phyloP scores from a whole-genome alignment of 129 eudicot species.

The Arctium minus region DNA sequence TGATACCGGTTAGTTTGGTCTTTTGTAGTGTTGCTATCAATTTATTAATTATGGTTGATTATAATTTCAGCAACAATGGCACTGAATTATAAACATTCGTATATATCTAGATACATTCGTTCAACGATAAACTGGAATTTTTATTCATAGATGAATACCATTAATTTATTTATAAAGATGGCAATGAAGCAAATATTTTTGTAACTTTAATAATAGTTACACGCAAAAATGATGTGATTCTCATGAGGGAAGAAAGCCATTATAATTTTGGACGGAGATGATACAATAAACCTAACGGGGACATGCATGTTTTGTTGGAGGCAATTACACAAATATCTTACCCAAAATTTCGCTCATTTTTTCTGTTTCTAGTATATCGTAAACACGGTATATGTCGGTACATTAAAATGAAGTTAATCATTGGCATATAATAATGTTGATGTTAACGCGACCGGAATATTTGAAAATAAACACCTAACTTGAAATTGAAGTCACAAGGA shows the following conservation, averaged over 20 bases:
- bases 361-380: not conserved
- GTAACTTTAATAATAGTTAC: not conserved
- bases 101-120: no score
- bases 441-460: not conserved
- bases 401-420: not conserved
- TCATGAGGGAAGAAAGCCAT: not conserved
- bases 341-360: not conserved
- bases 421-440: not conserved
- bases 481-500: not conserved
- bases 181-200: not conserved
- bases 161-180: not conserved
- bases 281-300: not conserved
- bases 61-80: no score
- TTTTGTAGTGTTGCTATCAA: not conserved
- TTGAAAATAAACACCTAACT: conserved; percentile 6
- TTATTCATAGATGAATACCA: not conserved
- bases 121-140: no score
- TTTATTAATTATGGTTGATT: not conserved
- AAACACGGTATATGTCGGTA: not conserved
- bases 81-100: no score
- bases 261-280: not conserved
- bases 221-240: not conserved
- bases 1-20: not conserved
- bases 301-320: not conserved
- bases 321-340: not conserved